Percentiles rank a stretch among this genome's conserved stretches.
These are phyloP conservation scores for Candida sithepensis DNA, from an alignment of 805 yeast species.

Conservation along the genomic window DNA sequence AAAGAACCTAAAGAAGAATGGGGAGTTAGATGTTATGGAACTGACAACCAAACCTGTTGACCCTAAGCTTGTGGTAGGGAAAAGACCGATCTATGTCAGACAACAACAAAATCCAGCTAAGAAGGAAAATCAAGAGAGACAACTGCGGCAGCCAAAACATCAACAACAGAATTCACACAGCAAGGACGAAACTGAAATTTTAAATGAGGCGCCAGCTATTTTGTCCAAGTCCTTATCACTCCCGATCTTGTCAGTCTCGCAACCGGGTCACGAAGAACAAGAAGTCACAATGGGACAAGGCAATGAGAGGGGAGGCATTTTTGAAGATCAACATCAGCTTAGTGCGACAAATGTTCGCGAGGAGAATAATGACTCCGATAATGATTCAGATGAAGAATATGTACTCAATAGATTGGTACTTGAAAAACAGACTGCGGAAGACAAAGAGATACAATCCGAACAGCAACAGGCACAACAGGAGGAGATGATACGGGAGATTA, in stretches of 20 bases:
- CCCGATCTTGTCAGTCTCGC: no score
- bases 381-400: constrained; percentile 17
- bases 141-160: not conserved
- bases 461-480: not conserved
- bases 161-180: not conserved
- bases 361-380: not conserved
- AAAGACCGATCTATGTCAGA: constrained; percentile 1
- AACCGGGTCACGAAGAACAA: no score
- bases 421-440: constrained; percentile 1
- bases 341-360: not conserved
- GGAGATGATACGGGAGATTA: not conserved
- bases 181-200: not conserved
- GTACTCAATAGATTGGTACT: constrained; percentile 4
- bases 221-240: no score
- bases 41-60: constrained; percentile 4
- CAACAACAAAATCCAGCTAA: not conserved
- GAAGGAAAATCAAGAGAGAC: not conserved
- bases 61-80: not conserved
- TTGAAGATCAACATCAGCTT: not conserved
- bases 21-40: constrained; percentile 10
- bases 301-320: not conserved
- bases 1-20: constrained; percentile 31
- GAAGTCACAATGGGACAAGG: no score
- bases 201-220: no score
- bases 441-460: constrained; percentile 1